Percentiles rank a stretch among this genome's conserved stretches.
These are phyloP conservation scores for Cornus controversa DNA, from an alignment of 148 eudicot species.

Conservation along the genomic window DNA sequence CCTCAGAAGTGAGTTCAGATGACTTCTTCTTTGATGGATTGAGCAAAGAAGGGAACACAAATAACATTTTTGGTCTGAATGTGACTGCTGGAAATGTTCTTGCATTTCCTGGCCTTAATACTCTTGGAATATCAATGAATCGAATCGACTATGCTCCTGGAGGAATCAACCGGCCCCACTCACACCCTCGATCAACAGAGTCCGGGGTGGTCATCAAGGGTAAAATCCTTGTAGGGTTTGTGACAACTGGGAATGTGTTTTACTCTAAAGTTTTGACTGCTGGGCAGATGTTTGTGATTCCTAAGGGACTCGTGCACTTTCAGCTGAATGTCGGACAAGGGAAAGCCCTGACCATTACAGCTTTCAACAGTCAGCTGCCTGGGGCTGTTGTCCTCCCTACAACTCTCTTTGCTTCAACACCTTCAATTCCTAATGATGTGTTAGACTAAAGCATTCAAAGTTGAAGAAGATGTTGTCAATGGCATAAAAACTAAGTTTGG, in stretches of 20 bases:
- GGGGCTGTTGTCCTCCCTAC: conserved; percentile 23
- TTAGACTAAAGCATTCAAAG: conserved; percentile 36
- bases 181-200: conserved; percentile 45
- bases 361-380: conserved; percentile 53
- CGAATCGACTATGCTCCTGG: conserved; percentile 34
- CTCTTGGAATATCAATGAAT: conserved; percentile 47
- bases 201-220: conserved; percentile 32
- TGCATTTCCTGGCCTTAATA: conserved; percentile 43
- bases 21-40: conserved; percentile 49
- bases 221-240: conserved; percentile 38
- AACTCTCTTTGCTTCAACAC: conserved; percentile 35
- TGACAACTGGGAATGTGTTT: conserved; percentile 35
- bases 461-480: conserved; percentile 20
- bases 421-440: conserved; percentile 33
- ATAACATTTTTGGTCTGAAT: conserved; percentile 16
- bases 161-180: conserved; percentile 47
- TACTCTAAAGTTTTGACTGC: conserved; percentile 26
- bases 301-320: conserved; percentile 45
- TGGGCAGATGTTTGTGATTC: conserved; percentile 49
- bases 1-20: conserved; percentile 29
- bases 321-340: conserved; percentile 38
- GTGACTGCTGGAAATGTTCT: conserved; percentile 31
- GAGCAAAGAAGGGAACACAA: conserved; percentile 32
- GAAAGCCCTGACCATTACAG: conserved; percentile 30
- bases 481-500: conserved; percentile 33